Base-by-base conservation (phyloP, 345 rosid species). In the Eucalyptus cloeziana region DNA sequence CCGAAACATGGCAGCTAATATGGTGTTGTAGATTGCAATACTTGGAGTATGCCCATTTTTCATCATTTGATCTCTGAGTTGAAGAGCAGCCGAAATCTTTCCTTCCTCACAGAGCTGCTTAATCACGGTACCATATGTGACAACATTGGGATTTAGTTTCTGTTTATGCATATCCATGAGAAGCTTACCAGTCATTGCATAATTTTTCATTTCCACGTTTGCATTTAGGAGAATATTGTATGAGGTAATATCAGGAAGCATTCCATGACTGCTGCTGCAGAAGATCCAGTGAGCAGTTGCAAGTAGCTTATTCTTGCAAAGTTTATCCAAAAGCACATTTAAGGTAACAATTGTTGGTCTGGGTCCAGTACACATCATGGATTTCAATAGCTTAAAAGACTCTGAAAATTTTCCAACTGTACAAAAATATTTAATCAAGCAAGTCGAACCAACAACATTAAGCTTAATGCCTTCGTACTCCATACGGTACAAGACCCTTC, bases 171-270 rank as follows among this genome's bases (percentile, higher is more conserved):
- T 91, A 30, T 91, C 89, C 22, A 27, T 44, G 27, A 89, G 79
- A 81, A 92, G 86, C 50, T 90, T 89, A 88, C 69, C 87, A 40
- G 86, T 87, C 87, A 88, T 71, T 25, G 49, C 33, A n/a, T 80
- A 40, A 86, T 92, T 67, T 86, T 49, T 54, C 62, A 86, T 87
- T 69, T 89, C 89, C 58, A 88, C 33, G 4, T 64, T 86, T 81
- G 87, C 92, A 89, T 92, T 85, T 56, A 88, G 89, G 40, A 90
- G 92, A 88, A 90, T 92, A 87, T 92, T 92, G 89, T 79, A 89
- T 56, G 92, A 86, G 58, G 87, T 90, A 16, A 71, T 47, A 37
- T 92, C 88, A 25, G 90, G 89, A 40, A 85, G 60, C 62, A 87
- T 69, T 50, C 89, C 62, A 49, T 79, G 86, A 37, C 88, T 88